Base-by-base conservation (phyloP, 2,329 filamentous ascomycete genomes). In the Grosmannia clavigera region DNA sequence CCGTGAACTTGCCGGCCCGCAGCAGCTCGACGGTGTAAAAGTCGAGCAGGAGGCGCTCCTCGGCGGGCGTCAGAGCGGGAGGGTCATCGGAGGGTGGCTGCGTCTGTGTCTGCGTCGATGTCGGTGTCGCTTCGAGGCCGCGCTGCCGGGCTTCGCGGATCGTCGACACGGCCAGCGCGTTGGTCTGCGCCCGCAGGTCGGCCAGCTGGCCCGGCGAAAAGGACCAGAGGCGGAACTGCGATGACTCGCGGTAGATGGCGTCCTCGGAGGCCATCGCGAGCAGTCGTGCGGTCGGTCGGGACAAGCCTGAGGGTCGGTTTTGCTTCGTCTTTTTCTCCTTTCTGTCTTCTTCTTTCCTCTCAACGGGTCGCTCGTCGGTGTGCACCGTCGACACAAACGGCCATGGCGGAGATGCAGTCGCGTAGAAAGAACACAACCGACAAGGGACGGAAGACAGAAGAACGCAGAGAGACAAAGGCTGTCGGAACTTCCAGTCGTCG, bases 201-300 rank as follows among this genome's bases (percentile, higher is more conserved):
- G 81, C 78, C 4, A 99, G 82, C 48, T 86, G 83, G 3, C 83
- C 74, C 3, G 85, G 82, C 0, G 90, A 90, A 74, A 92, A 97
- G 12, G 92, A 96, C 94, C 94, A 99, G 61, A 95, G 80, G 52
- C 88, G 84, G 70, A 85, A 97, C 73, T 99, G 94, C 55, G 90
- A 92, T 0, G 92, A 95, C 58, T 88, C 82, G 38, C 90, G 85
- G 74, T 97, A 99, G 60, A 92, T 80, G 66, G 90, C 88, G 74
- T 99, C 94, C 80, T 99, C 94, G 63, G 84, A 88, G 9, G 80
- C 79, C 83, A 95, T 89, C 63, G 54, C 9, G 33, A 14, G 29
- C 9, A 14, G n/a, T 19, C 2, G 33, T 22, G 12, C n/a, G 31
- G n/a, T 31, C n/a, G n/a, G 54, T 43, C n/a, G 22, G 29, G 29